A percentile compares a stretch with the other conserved stretches of the same genome.
Evolutionary conservation across 768 basidiomycete species (phyloP).

Genomic region (Mycena rosella): DNA sequence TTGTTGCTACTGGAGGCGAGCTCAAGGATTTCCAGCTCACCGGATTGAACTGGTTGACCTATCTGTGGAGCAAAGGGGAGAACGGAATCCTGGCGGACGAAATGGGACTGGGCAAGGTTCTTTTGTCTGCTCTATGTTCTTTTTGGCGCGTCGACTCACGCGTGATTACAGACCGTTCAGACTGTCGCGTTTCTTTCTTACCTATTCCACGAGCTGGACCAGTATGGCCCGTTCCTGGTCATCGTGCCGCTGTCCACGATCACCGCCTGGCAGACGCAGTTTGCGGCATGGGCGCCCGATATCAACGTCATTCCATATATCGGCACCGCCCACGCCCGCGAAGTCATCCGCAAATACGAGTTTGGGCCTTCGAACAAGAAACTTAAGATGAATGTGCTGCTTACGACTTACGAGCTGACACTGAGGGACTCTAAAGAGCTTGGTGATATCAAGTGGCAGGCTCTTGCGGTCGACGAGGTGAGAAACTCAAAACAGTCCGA

Average conservation of each 20-base stretch:
- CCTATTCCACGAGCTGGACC: conserved; percentile 91
- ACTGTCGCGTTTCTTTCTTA: conserved; percentile 95
- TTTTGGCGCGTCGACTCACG: conserved; percentile 25
- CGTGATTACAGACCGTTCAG: conserved; percentile 81
- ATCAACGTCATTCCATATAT: conserved; percentile 98
- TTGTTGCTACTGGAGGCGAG: conserved; percentile 80
- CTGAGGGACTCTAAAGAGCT: conserved; percentile 92
- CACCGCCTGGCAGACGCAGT: conserved; percentile 97
- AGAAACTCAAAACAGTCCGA: conserved; percentile 31
- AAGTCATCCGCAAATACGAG: conserved; percentile 93
- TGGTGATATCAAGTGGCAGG: conserved; percentile 97
- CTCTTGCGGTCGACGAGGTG: conserved; percentile 95
- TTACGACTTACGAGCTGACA: conserved; percentile 97
- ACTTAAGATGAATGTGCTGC: conserved; percentile 95
- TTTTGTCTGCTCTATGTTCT: conserved; percentile 12
- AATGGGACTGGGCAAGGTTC: conserved; percentile 98
- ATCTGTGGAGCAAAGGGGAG: conserved; percentile 93
- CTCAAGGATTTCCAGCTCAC: conserved; percentile 99
- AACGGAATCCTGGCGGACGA: conserved; percentile 99
- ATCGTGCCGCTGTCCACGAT: conserved; percentile 98
- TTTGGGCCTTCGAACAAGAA: conserved; percentile 91
- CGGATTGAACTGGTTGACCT: conserved; percentile 98
- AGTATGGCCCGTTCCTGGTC: conserved; percentile 97
- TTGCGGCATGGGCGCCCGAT: conserved; percentile 94
- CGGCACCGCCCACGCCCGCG: conserved; percentile 87